Evolutionary conservation across 2,329 filamentous ascomycete species (phyloP), one percentile per base, ranked within the genome.

Genomic region (Monilinia vaccinii-corymbosi): DNA sequence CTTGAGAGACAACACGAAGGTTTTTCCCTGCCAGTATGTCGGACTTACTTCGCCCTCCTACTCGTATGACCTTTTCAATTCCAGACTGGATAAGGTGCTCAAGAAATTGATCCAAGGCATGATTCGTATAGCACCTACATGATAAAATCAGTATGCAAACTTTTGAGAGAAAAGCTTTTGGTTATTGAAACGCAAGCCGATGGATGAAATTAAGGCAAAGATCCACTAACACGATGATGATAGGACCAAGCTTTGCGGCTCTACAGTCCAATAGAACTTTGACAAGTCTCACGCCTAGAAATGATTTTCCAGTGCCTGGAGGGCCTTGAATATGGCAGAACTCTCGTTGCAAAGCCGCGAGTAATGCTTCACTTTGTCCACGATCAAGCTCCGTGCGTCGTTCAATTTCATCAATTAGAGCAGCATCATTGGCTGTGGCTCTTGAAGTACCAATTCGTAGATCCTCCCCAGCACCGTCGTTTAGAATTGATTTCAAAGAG

Each of bases 41-140:
- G 2, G 67, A 67, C n/a, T 66, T 65, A 45, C 67, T 69, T 44
- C 63, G 63, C 8, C 63, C 60, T 1, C 68, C 81, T 21, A 84
- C 75, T 1, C 81, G 78, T 34, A 83, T 74, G 32, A 83, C 73
- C 23, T 79, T 73, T 0, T 66, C 63, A 13, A 80, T 66, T 3
- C 73, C 74, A n/a, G 67, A 68, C 4, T 75, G 65, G 0, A 81
- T 42, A 0, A 83, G 66, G 60, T 79, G 73, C 60, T 82, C 79
- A 0, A 84, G 71, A 11, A 82, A 75, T 64, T 73, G 71, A 61
- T 73, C 72, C 0, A 73, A 25, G 16, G 64, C 63, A 51, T 68
- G 66, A 45, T 68, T 68, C 4, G 65, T 74, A 36, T 72, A 73
- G 50, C 70, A 73, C 2, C 68, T 71, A 18, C 10, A 18, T 16